phyloP scores from a whole-genome alignment of 2,329 filamentous ascomycete genomes.

The Neoscytalidium dimidiatum region DNA sequence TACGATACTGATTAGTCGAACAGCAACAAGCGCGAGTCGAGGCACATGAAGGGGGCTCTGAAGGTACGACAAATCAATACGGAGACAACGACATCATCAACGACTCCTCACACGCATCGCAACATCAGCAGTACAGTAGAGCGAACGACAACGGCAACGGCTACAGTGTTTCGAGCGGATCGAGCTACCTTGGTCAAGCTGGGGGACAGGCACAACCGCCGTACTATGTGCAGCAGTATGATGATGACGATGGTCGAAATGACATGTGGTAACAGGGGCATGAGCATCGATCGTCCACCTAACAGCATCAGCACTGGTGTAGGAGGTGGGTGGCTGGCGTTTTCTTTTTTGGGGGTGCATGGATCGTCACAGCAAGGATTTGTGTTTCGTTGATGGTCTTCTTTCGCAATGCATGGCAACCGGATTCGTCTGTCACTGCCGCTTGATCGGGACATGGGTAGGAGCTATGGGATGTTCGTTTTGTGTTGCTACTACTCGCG shows the following conservation, averaged over 20 bases:
- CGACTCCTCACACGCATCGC: constrained; percentile 19
- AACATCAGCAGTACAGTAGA: constrained; percentile 29
- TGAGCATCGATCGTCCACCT: background rate
- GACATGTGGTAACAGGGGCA: constrained; percentile 38
- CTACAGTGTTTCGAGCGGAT: constrained; percentile 40
- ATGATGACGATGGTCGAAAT: constrained; percentile 32
- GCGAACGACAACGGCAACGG: constrained; percentile 29
- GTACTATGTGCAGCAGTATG: constrained; percentile 27
- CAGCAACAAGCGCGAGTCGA: constrained; percentile 28
- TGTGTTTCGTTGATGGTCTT: background rate
- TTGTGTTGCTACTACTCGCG: constrained; percentile 1
- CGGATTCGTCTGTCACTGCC: background rate
- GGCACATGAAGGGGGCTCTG: constrained; percentile 22
- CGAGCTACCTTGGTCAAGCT: constrained; percentile 35
- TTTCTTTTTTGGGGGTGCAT: background rate
- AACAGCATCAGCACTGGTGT: background rate
- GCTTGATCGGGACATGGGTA: background rate
- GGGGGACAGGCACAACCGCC: constrained; percentile 24
- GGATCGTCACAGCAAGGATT: background rate
- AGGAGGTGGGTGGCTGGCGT: background rate
- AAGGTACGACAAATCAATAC: constrained; percentile 28
- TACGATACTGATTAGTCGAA: background rate
- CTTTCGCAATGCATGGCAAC: constrained; percentile 19
- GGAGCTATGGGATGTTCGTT: background rate
- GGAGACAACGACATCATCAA: constrained; percentile 13